Evolutionary conservation across 768 basidiomycete species (phyloP).

Genomic region (Tylopilus rubrobrunneus): DNA sequence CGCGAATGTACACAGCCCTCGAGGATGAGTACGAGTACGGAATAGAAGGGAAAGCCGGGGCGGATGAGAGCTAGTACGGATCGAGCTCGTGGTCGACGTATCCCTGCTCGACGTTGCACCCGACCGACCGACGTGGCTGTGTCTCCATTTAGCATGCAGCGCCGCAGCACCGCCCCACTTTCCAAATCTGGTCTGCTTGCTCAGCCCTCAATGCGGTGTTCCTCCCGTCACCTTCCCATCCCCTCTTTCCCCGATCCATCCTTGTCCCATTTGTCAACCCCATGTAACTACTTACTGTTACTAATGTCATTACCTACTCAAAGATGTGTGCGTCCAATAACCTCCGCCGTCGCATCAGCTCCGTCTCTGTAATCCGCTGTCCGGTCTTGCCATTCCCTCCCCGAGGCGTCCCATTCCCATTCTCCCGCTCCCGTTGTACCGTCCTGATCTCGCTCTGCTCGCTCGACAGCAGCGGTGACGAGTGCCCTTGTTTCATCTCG

Average conservation of each 20-base stretch:
- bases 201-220: slow-evolving; percentile 25
- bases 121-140: slow-evolving; percentile 36
- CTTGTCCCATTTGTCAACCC: neutral
- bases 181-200: slow-evolving; percentile 12
- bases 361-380: slow-evolving; percentile 71
- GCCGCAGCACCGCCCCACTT: slow-evolving; percentile 33
- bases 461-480: slow-evolving; percentile 7
- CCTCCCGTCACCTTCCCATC: slow-evolving; percentile 1
- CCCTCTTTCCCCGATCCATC: neutral
- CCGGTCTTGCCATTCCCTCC: slow-evolving; percentile 44
- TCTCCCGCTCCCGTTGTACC: slow-evolving; percentile 28
- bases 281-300: slow-evolving; percentile 2
- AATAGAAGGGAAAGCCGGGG: slow-evolving; percentile 10
- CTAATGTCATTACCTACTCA: slow-evolving; percentile 15
- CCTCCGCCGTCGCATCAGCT: slow-evolving; percentile 74
- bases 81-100: slow-evolving; percentile 5
- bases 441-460: slow-evolving; percentile 3
- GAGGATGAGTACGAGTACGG: neutral
- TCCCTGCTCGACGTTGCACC: slow-evolving; percentile 30
- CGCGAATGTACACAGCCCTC: slow-evolving; percentile 16
- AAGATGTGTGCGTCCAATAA: slow-evolving; percentile 72
- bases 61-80: neutral
- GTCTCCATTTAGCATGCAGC: slow-evolving; percentile 31
- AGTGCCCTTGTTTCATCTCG: slow-evolving; percentile 17
- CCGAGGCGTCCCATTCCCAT: slow-evolving; percentile 25